Evolutionary conservation across 2,329 filamentous ascomycete species (phyloP), one percentile per base, ranked within the genome.

Genomic region (Claviceps pazoutovae): DNA sequence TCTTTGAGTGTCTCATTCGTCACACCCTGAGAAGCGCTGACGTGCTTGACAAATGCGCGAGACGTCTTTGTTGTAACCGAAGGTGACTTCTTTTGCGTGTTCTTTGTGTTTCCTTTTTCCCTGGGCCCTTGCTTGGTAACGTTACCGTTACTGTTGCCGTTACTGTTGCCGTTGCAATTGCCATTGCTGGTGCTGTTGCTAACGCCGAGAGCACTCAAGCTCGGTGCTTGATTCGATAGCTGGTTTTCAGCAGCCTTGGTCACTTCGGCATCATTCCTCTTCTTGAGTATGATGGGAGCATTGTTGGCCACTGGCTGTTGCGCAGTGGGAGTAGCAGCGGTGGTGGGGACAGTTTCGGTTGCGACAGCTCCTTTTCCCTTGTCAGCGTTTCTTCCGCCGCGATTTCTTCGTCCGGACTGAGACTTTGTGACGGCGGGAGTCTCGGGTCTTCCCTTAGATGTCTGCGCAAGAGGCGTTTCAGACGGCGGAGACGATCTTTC

Each of bases 11-110:
- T 69, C 0, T 83, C 71, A 62, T 96, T 91, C 0, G 88, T 96
- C 46, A 96, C 86, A 14, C 91, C 91, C 63, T 96, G 91, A 0
- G 89, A 93, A 11, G 88, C 81, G 63, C 94, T 95, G 49, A 84
- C 85, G 59, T 89, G 84, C 66, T 90, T 90, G 55, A 90, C 72
- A 61, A 90, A 90, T 19, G 82, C 85, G 48, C 86, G 83, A 16
- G 77, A 79, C 7, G 76, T 76, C 9, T 76, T 74, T 30, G 62
- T 51, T 7, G 61, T 61, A 11, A 66, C 59, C 3, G 53, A 41
- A 3, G 63, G 19, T 3, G 58, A 6, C 53, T 68, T 70, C 59
- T 68, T 69, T 54, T 68, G 64, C 5, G 60, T 47, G 2, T 55
- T 48, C 53, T 67, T 68, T 52, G 50, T 56, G 19, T 55, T 45